Percentiles rank a stretch among this genome's conserved stretches.
phyloP scores from a whole-genome alignment of 352 stramenopile genomes.

The Pythium chondricola region DNA sequence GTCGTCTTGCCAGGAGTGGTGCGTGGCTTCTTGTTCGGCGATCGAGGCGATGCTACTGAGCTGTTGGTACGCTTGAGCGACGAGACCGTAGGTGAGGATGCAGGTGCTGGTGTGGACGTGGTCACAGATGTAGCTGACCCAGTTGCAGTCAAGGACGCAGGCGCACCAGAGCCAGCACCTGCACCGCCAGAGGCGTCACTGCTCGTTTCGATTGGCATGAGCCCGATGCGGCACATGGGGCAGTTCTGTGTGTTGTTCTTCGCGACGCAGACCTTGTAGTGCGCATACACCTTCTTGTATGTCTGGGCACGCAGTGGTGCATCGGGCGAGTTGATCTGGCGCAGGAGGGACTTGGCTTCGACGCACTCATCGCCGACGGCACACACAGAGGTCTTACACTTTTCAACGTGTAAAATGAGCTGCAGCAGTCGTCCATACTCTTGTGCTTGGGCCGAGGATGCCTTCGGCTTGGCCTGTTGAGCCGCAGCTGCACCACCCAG shows the following conservation, averaged over 20 bases:
- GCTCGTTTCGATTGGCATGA: slow-evolving; percentile 44
- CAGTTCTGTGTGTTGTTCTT: slow-evolving; percentile 80
- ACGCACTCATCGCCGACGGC: slow-evolving; percentile 65
- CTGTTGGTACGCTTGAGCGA: slow-evolving; percentile 51
- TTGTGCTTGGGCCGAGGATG: slow-evolving; percentile 25
- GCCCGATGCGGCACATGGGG: slow-evolving; percentile 80
- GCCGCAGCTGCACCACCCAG: slow-evolving; percentile 5
- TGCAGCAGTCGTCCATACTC: slow-evolving; percentile 83
- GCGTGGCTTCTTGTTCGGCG: slow-evolving; percentile 67
- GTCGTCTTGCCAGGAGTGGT: slow-evolving; percentile 25
- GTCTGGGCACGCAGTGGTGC: slow-evolving; percentile 73
- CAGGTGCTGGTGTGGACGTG: slow-evolving; percentile 16
- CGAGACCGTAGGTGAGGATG: slow-evolving; percentile 30
- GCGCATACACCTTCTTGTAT: slow-evolving; percentile 79
- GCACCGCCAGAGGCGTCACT: background rate
- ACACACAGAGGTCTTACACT: slow-evolving; percentile 58
- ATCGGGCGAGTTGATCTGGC: slow-evolving; percentile 65
- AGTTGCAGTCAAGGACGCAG: background rate
- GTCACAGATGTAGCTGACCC: too few species aligned
- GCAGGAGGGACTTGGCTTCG: slow-evolving; percentile 68
- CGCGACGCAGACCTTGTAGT: slow-evolving; percentile 75
- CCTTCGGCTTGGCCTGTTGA: slow-evolving; percentile 21
- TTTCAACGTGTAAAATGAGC: slow-evolving; percentile 81
- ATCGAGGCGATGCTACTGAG: slow-evolving; percentile 57
- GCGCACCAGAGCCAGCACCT: background rate